Base-by-base conservation (phyloP, 208 protist genomes). In the Endotrypanum monterogeii region DNA sequence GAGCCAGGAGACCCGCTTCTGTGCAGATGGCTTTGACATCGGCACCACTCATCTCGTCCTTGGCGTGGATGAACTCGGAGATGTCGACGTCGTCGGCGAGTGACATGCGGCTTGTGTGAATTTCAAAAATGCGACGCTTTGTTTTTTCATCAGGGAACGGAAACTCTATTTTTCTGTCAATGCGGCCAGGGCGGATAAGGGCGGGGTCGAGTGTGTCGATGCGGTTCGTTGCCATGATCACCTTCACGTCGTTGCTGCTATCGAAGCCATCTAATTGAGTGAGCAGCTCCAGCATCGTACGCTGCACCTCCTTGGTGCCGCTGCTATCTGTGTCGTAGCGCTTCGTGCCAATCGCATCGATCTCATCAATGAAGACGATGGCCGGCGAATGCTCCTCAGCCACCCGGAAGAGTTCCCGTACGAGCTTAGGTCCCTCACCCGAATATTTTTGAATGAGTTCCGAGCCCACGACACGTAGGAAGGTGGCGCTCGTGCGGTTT, bases 331-430 rank as follows among this genome's bases (percentile, higher is more conserved):
- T 94, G 75, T 99, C 98, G 89, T 99, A 99, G 52, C 98, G 87
- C 89, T 99, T 99, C 37, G 98, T 99, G 55, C 99, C 99, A 65
- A 99, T 98, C 16, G 99, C 99, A 89, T 99, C 99, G 75, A 99
- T 99, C 83, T 99, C 99, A 86, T 99, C 99, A 83, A 99, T 99
- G 91, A 99, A 99, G 56, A 99, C 98, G 83, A 99, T 99, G 35
- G 98, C 96, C 6, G 99, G 99, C 14, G 98, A 92, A 77, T 98
- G 94, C 79, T 99, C 98, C 82, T 99, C 98, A 2, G 99, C 99
- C 5, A 99, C 98, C 67, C 98, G 92, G 89, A 99, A 99, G n/a
- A 99, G 85, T 83, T 99, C 98, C 56, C 99, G 91, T 39, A 99
- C 98, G 14, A 99, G 89, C 90, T 99, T 99, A 28, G 99, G 99